Evolutionary conservation across 129 eudicot genomes (phyloP).

Genomic region (Pittosporum tobira): DNA sequence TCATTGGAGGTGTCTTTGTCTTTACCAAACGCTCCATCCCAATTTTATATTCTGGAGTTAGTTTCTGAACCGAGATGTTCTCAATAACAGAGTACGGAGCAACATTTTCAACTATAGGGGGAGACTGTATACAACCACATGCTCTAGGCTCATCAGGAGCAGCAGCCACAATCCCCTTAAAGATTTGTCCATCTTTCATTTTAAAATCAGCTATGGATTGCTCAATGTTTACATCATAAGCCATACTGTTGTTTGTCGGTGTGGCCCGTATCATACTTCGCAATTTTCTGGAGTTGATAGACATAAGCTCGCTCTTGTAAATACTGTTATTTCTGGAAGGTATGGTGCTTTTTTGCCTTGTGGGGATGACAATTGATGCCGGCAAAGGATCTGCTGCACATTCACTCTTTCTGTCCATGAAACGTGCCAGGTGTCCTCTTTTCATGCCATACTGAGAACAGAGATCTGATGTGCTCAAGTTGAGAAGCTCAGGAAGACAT

Average conservation of each 20-base stretch:
- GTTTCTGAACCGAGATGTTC: constrained; percentile 57
- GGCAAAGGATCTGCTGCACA: constrained; percentile 47
- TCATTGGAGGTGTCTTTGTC: constrained; percentile 55
- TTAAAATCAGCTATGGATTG: constrained; percentile 66
- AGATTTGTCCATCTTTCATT: constrained; percentile 63
- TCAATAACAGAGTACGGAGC: constrained; percentile 64
- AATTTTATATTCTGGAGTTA: constrained; percentile 71
- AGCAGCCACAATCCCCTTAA: constrained; percentile 69
- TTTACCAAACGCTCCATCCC: constrained; percentile 60
- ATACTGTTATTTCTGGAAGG: constrained; percentile 41
- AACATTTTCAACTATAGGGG: constrained; percentile 52
- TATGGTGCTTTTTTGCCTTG: constrained; percentile 26
- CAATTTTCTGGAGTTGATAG: constrained; percentile 37
- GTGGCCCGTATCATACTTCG: constrained; percentile 30
- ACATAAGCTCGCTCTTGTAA: constrained; percentile 26
- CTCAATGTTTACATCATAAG: constrained; percentile 45
- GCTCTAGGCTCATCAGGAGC: constrained; percentile 65
- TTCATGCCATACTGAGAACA: constrained; percentile 57
- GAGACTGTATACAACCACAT: constrained; percentile 69
- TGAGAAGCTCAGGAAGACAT: constrained; percentile 59
- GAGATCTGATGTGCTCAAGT: constrained; percentile 43
- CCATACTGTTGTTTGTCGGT: constrained; percentile 22
- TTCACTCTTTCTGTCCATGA: constrained; percentile 39
- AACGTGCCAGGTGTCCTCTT: constrained; percentile 81
- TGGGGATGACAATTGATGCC: constrained; percentile 31